Conservation (phyloP, 2,329 filamentous ascomycete species). For the Ophiostoma ulmi region DNA sequence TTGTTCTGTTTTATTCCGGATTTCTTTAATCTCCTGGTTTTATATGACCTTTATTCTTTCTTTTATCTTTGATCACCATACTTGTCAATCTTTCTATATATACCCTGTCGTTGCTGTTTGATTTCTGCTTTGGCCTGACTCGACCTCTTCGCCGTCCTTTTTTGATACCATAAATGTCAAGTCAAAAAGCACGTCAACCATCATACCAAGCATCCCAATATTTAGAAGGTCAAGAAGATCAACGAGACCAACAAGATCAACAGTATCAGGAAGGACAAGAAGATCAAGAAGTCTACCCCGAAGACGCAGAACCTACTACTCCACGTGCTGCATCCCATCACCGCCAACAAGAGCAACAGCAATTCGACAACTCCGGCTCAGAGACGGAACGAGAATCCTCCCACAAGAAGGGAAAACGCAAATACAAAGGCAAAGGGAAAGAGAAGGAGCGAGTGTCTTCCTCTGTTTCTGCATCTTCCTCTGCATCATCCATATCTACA, state of each 20-base stretch:
- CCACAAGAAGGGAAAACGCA: background rate
- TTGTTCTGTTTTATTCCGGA: background rate
- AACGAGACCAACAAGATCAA: background rate
- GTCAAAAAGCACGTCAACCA: constrained; percentile 15
- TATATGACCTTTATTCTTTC: background rate
- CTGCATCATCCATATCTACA: constrained; percentile 28
- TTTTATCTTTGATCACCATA: background rate
- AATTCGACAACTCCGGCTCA: constrained; percentile 30
- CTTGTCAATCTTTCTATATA: background rate
- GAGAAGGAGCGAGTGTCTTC: constrained; percentile 14
- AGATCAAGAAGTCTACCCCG: background rate
- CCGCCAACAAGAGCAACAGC: background rate
- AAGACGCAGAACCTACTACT: background rate
- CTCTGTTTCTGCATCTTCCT: constrained; percentile 2
- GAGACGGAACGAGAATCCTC: constrained; percentile 30
- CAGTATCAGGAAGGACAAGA: background rate
- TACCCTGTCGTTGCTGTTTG: background rate
- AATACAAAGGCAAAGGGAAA: constrained; percentile 15
- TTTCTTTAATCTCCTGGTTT: background rate
- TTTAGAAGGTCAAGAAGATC: background rate
- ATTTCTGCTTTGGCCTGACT: background rate
- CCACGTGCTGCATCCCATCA: background rate
- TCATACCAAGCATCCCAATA: constrained; percentile 12
- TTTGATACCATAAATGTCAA: constrained; percentile 20
- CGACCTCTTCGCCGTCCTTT: background rate